Base-by-base conservation (phyloP, 805 yeast genomes). In the Monosporozyma servazzii region DNA sequence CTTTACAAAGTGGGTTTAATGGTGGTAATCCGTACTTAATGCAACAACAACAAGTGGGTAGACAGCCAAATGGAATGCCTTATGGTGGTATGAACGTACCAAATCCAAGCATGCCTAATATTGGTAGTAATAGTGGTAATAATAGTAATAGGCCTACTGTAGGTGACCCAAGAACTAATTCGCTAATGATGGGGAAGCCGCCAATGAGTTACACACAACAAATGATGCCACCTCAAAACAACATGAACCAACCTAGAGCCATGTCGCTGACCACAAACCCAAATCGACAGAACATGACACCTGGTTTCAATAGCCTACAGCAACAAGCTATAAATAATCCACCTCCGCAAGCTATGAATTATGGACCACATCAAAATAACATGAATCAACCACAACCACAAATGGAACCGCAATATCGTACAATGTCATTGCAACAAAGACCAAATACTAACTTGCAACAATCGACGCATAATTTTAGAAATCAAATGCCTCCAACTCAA, bases 1-100 rank as follows among this genome's bases (percentile, higher is more conserved):
- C 72, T 13, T 53, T 68, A 27, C 64, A 59, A 44, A 57, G 51
- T 37, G 42, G 36, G 8, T 20, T 30, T 10, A 45, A 45, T 15
- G 21, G 46, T 7, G 18, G 40, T 17, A 45, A 31, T 18, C 41
- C 48, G 15, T 45, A 45, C 20, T 21, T 41, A 6, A 21, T 41
- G 44, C 44, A 41, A 21, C 40, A 31, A 20, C 48, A 45, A 36
- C 40, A 18, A 20, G 8, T 44, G 47, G n/a, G 15, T 3, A 13
- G 37, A 31, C 31, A 10, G 13, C 53, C 44, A 48, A 43, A 42
- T 40, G 49, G 42, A 3, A 18, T 9, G 21, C 31, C 44, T 15
- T 41, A 21, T 41, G 29, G 44, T 21, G 44, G 44, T 9, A 41
- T 20, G 29, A 41, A 41, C 21, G 25, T 8, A 9, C 18, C 42